These are phyloP conservation scores for Solanum clarkiae DNA, from an alignment of 257 asterid species.

Conservation along the genomic window DNA sequence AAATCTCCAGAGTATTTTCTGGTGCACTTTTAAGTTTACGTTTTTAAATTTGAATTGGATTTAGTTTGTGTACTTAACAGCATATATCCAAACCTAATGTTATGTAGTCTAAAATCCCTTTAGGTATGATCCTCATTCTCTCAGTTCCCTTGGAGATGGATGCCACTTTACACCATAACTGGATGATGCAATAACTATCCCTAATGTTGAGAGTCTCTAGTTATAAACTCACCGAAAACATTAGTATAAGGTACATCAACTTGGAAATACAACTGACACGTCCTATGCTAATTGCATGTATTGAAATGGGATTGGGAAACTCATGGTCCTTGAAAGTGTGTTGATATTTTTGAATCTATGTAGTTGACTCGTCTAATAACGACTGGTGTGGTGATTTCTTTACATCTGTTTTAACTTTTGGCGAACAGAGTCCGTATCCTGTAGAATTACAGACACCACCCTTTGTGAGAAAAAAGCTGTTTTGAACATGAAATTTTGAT, in stretches of 20 bases:
- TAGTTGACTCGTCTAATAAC: neutral
- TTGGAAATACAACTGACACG: neutral
- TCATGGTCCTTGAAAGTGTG: neutral
- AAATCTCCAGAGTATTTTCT: neutral
- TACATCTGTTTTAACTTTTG: neutral
- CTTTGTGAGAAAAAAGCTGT: neutral
- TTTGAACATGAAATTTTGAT: neutral
- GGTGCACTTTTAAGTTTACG: neutral
- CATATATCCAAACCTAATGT: neutral
- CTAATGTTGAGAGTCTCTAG: neutral
- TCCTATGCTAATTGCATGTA: neutral
- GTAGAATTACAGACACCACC: neutral
- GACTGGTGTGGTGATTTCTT: neutral
- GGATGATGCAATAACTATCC: neutral
- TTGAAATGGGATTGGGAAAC: neutral
- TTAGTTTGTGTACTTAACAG: neutral
- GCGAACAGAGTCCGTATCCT: rapidly evolving
- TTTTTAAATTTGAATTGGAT: neutral
- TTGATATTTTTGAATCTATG: neutral
- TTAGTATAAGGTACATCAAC: neutral
- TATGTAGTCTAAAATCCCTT: neutral
- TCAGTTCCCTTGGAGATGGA: neutral
- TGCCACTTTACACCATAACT: neutral
- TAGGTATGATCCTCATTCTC: neutral
- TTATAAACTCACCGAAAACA: neutral